Evolutionary conservation across 768 basidiomycete species (phyloP), one percentile per base, ranked within the genome.

Genomic region (Coprinellus micaceus): DNA sequence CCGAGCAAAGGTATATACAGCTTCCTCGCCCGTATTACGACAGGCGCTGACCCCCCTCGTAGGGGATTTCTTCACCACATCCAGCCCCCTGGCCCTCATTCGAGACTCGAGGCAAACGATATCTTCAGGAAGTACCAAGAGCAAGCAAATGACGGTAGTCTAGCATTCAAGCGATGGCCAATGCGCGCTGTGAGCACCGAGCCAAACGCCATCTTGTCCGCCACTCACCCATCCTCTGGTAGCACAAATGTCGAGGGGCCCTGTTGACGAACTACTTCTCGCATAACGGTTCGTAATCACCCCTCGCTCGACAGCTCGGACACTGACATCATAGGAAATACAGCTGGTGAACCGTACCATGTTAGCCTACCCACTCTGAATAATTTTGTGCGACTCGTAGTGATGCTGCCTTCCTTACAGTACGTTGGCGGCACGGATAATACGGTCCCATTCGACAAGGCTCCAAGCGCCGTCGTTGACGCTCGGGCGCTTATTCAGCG

Each of bases 191-290:
- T 91, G 62, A 70, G 83, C 56, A 13, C 33, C 61, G 24, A 49
- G 48, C 17, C 28, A 44, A 4, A 24, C 37, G 9, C 15, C n/a
- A n/a, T 47, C 36, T 37, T 25, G 24, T 5, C 48, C 19, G 37
- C 54, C 30, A 58, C 26, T 55, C 30, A 63, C 36, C 57, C 19
- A 30, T 45, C 4, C 49, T 13, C 53, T n/a, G n/a, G 6, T 52
- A 91, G 89, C 85, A 89, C 62, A 88, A 84, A 78, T 82, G 88
- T 62, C 82, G 88, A 40, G 90, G 90, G 6, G 67, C 77, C 3
- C 69, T 91, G 3, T 71, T 92, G 48, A 86, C 90, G 4, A 87
- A 89, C 63, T 92, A 92, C 63, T 92, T 92, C 63, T 91, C 90
- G 13, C 90, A 92, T 60, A 92, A 92, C 56, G 82, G 90, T 89